These are phyloP conservation scores for Daldinia caldariorum DNA, from an alignment of 495 filamentous ascomycete genomes.

Conservation along the genomic window DNA sequence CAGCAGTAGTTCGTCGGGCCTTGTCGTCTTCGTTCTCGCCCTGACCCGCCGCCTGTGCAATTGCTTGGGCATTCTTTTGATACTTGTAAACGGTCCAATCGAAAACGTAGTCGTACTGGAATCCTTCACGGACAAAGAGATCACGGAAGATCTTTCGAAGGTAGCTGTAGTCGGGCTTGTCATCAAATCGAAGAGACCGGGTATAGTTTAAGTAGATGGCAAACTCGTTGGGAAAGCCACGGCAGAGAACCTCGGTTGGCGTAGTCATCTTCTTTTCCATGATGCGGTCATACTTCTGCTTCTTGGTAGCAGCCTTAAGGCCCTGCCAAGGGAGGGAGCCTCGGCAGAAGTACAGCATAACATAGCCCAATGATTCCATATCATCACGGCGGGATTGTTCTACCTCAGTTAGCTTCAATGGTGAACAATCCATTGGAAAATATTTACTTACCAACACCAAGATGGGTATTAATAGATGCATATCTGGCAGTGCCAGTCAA, in stretches of 20 bases:
- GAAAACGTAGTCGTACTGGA: conserved; percentile 99
- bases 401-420: conserved; percentile 52
- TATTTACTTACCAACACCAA: conserved; percentile 79
- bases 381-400: conserved; percentile 99
- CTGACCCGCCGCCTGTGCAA: conserved; percentile 75
- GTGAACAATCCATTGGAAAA: neutral
- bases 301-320: conserved; percentile 99
- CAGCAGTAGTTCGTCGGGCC: conserved; percentile 68
- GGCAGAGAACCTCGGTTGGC: conserved; percentile 98
- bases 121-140: conserved; percentile 97
- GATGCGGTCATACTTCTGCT: conserved; percentile 99
- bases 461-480: conserved; percentile 98
- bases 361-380: conserved; percentile 99
- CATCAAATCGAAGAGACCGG: conserved; percentile 96
- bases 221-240: conserved; percentile 99
- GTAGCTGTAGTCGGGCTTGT: conserved; percentile 99
- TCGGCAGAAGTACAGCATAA: conserved; percentile 99
- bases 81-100: conserved; percentile 99
- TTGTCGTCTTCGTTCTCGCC: conserved; percentile 72
- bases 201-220: conserved; percentile 99
- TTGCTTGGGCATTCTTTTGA: conserved; percentile 97
- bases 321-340: conserved; percentile 99
- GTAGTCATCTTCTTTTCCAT: conserved; percentile 99
- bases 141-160: conserved; percentile 99
- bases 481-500: conserved; percentile 98